Base-by-base conservation (phyloP, 768 basidiomycete species). In the Trametes gibbosa region DNA sequence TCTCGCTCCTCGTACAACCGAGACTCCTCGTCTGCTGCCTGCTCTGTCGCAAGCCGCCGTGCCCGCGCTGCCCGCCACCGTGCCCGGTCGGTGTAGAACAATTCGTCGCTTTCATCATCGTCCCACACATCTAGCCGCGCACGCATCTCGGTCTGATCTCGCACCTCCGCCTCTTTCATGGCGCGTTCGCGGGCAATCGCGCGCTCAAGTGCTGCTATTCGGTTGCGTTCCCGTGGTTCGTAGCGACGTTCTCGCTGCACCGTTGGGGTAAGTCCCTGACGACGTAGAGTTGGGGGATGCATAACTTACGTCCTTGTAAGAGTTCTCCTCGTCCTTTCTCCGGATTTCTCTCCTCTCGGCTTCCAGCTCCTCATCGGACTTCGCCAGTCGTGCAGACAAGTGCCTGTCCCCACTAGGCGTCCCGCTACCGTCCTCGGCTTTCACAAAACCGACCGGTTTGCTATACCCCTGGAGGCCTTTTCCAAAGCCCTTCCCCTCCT, bases 101-200 rank as follows among this genome's bases (percentile, higher is more conserved):
- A 69, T 66, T 99, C 97, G 63, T 95, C 89, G 55, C 94, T 95
- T 66, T 92, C 87, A 58, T 96, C 95, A 59, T 92, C 90, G 67
- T 96, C 92, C 86, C 93, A 94, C 6, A 95, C 80, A 64, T 95
- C 92, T 54, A 95, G 81, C 1, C 86, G 81, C 7, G 85, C 82
- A 27, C 87, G 84, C 81, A 92, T 89, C 68, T 96, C 92, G 14
- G 85, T 70, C 7, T 84, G 81, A 64, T 94, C 91, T 8, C 87
- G 84, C 25, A 90, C 89, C 70, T 95, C 89, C 12, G 85, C 85
- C 58, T 93, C 90, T 48, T 81, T 83, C 37, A 86, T 81, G 4
- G 82, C 81, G 6, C 83, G 81, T 56, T 93, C 88, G 16, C 90
- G 83, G 9, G 84, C 79, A 50, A 93, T 86, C 0, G 87, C 79